phyloP scores from a whole-genome alignment of 2,329 filamentous ascomycete species.

The Alternaria postmessia region DNA sequence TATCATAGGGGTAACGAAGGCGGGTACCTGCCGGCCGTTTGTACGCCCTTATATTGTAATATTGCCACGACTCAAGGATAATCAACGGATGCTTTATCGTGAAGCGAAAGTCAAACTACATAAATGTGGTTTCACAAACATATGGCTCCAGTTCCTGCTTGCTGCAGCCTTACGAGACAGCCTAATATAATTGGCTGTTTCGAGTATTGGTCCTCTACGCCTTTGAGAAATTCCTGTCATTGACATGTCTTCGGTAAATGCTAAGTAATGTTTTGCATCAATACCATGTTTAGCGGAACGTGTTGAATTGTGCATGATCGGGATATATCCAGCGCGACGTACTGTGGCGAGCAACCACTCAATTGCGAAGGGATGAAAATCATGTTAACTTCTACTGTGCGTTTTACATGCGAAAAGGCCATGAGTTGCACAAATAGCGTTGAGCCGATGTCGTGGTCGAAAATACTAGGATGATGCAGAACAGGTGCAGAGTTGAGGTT shows the following conservation, averaged over 20 bases:
- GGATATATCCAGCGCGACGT: neutral
- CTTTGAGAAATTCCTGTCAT: neutral
- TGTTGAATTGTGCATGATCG: neutral
- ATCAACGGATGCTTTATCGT: slow-evolving; percentile 1
- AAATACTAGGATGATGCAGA: neutral
- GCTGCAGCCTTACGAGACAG: neutral
- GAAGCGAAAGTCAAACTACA: slow-evolving; percentile 8
- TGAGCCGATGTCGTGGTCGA: slow-evolving; percentile 2
- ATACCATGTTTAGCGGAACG: neutral
- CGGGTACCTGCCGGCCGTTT: slow-evolving; percentile 31
- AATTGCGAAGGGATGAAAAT: neutral
- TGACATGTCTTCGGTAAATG: neutral
- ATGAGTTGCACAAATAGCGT: neutral
- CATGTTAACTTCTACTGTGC: neutral
- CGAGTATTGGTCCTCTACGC: neutral
- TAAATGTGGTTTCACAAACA: neutral
- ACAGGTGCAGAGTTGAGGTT: neutral
- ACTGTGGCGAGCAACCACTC: neutral
- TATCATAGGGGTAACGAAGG: slow-evolving; percentile 22
- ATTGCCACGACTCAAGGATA: neutral
- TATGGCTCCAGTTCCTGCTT: neutral
- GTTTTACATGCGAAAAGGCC: neutral
- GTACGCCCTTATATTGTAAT: neutral
- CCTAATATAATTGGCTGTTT: neutral
- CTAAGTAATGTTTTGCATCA: neutral